phyloP scores from a whole-genome alignment of 208 protist species.

The Herpetomonas samuelpessoai region DNA sequence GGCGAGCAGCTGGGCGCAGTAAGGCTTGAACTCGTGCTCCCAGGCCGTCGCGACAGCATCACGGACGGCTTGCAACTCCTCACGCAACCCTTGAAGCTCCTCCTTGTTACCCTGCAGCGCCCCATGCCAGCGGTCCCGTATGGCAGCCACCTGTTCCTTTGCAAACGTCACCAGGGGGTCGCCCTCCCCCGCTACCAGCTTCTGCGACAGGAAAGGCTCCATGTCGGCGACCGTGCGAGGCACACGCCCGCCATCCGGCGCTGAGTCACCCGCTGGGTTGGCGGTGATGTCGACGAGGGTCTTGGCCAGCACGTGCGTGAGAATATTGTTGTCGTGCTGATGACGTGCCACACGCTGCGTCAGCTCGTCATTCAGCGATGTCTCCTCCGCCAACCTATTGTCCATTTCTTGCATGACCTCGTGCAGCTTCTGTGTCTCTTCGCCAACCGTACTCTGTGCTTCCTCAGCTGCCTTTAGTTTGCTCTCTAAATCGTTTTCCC shows the following conservation, averaged over 20 bases:
- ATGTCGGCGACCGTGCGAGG: slow-evolving; percentile 38
- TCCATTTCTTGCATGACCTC: neutral
- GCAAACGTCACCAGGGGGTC: slow-evolving; percentile 26
- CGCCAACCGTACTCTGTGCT: neutral
- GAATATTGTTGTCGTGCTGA: slow-evolving; percentile 32
- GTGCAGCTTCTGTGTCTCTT: neutral
- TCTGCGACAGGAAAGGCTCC: slow-evolving; percentile 31
- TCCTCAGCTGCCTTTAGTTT: slow-evolving; percentile 8
- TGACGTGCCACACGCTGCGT: slow-evolving; percentile 13
- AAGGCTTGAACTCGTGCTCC: slow-evolving; percentile 71
- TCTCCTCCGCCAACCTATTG: slow-evolving; percentile 9
- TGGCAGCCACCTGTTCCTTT: slow-evolving; percentile 12
- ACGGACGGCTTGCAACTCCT: slow-evolving; percentile 45
- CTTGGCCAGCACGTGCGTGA: slow-evolving; percentile 13
- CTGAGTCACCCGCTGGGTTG: neutral
- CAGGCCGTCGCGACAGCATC: slow-evolving; percentile 64
- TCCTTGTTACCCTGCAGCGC: slow-evolving; percentile 72
- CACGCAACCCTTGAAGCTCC: slow-evolving; percentile 49
- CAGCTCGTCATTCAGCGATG: slow-evolving; percentile 17
- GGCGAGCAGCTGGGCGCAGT: slow-evolving; percentile 32
- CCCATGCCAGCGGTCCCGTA: slow-evolving; percentile 19
- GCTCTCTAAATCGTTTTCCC: slow-evolving; percentile 2
- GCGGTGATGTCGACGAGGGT: neutral
- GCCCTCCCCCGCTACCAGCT: slow-evolving; percentile 45
- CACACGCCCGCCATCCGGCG: slow-evolving; percentile 34